Evolutionary conservation across 305 asterid species (phyloP), one percentile per base, ranked within the genome.

Genomic region (Plantago rigida): DNA sequence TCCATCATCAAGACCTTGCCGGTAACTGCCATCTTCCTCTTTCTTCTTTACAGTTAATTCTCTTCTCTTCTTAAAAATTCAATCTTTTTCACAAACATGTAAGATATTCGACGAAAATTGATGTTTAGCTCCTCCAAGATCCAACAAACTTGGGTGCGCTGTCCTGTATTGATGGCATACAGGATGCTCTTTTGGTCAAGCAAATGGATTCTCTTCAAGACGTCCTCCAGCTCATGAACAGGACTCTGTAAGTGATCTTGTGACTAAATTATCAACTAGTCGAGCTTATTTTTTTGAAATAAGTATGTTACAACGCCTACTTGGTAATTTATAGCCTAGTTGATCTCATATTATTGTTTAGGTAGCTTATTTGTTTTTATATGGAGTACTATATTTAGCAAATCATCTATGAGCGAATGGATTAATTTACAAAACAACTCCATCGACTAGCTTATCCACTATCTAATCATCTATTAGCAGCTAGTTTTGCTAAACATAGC

Each of bases 201-300:
- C 96, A 90, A 72, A 75, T 81, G 86, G 84, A 83, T 46, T 90
- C 91, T 15, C 75, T 90, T 65, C 87, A 78, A 29, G 72, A 19
- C 14, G 75, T 81, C 61, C 13, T 81, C 50, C 39, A 77, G 65
- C 74, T 84, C 51, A 81, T 83, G 71, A 79, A 75, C 74, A 82
- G 62, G 73, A 84, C 86, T 12, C 36, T 84, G 95, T 56, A 50
- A 55, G 71, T 34, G 14, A 1, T 17, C 14, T 13, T 14, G 60
- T 62, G 19, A 31, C 39, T 0, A 5, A 22, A 1, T 22, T 22
- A 22, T 22, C 26, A 22, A 22, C 26, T 22, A 22, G 26, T 22
- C 26, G 26, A 22, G 1, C 26, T 22, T 22, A 22, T 22, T 22
- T 22, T 22, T 22, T 22, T 2, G 26, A 22, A 2, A 22, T 22